Evolutionary conservation across 2,329 filamentous ascomycete species (phyloP).

Genomic region (Penicillium sp.): DNA sequence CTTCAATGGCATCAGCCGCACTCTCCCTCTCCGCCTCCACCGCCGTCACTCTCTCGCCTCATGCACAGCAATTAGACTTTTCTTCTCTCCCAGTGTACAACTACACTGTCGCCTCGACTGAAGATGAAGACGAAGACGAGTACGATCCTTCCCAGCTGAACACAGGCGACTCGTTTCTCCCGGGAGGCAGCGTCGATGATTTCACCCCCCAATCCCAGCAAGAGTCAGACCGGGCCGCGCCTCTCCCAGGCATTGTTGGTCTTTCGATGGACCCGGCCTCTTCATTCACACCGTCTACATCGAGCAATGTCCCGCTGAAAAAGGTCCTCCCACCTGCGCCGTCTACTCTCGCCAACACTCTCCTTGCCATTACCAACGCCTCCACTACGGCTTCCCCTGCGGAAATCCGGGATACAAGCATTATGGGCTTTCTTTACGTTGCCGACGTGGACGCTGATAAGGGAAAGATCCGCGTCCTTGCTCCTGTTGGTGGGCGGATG

Average conservation of each 20-base stretch:
- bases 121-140: conserved; percentile 49
- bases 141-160: conserved; percentile 34
- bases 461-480: conserved; percentile 71
- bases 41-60: conserved; percentile 72
- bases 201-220: conserved; percentile 10
- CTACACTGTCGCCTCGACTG: conserved; percentile 53
- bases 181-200: conserved; percentile 28
- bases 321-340: conserved; percentile 59
- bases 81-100: conserved; percentile 67
- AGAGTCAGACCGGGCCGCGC: conserved; percentile 15
- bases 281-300: conserved; percentile 18
- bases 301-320: conserved; percentile 43
- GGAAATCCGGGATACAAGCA: conserved; percentile 68
- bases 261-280: conserved; percentile 15
- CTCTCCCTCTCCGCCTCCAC: conserved; percentile 32
- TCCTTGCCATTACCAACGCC: conserved; percentile 79
- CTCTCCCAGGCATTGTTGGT: conserved; percentile 22
- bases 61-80: conserved; percentile 79
- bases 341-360: conserved; percentile 63
- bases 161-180: conserved; percentile 33
- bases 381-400: conserved; percentile 62
- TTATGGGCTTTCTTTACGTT: conserved; percentile 91
- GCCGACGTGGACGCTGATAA: conserved; percentile 83
- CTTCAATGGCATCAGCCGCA: conserved; percentile 28
- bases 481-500: conserved; percentile 74